phyloP scores from a whole-genome alignment of 2,329 filamentous ascomycete genomes.

The Penicillium sp. region DNA sequence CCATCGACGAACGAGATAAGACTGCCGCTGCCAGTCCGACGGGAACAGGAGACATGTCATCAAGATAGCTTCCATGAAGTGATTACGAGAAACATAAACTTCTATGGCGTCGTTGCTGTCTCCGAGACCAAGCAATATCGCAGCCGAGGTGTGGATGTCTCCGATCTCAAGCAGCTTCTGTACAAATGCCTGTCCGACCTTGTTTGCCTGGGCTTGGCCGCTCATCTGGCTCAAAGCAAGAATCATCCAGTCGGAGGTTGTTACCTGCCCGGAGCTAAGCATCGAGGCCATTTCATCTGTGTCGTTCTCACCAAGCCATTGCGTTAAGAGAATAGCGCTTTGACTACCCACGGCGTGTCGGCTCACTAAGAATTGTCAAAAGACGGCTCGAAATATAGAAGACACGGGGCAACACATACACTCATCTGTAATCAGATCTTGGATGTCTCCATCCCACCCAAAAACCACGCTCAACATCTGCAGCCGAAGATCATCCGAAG shows the following conservation, averaged over 20 bases:
- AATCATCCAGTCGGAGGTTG: slow-evolving; percentile 93
- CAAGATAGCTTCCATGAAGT: slow-evolving; percentile 85
- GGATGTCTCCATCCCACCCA: slow-evolving; percentile 80
- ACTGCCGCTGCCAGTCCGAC: slow-evolving; percentile 81
- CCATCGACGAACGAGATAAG: slow-evolving; percentile 84
- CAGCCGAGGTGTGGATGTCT: slow-evolving; percentile 83
- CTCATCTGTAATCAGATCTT: slow-evolving; percentile 75
- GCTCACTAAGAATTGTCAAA: slow-evolving; percentile 43
- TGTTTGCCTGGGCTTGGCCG: slow-evolving; percentile 68
- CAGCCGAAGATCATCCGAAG: slow-evolving; percentile 66
- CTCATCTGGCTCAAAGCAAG: slow-evolving; percentile 84
- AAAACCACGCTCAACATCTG: slow-evolving; percentile 94
- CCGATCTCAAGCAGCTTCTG: slow-evolving; percentile 81
- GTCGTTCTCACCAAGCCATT: slow-evolving; percentile 84
- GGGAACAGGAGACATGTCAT: slow-evolving; percentile 76
- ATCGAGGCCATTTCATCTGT: slow-evolving; percentile 71
- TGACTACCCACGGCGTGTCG: slow-evolving; percentile 65
- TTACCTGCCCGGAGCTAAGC: slow-evolving; percentile 70
- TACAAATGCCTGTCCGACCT: slow-evolving; percentile 81
- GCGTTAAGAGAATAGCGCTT: slow-evolving; percentile 71
- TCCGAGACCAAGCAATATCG: slow-evolving; percentile 83
- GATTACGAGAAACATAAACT: slow-evolving; percentile 83
- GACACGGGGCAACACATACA: slow-evolving; percentile 35
- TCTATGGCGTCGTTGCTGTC: slow-evolving; percentile 93
- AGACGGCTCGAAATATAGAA: neutral